These are phyloP conservation scores for Cylindrotheca closterium DNA, from an alignment of 108 stramenopile species.

Conservation along the genomic window DNA sequence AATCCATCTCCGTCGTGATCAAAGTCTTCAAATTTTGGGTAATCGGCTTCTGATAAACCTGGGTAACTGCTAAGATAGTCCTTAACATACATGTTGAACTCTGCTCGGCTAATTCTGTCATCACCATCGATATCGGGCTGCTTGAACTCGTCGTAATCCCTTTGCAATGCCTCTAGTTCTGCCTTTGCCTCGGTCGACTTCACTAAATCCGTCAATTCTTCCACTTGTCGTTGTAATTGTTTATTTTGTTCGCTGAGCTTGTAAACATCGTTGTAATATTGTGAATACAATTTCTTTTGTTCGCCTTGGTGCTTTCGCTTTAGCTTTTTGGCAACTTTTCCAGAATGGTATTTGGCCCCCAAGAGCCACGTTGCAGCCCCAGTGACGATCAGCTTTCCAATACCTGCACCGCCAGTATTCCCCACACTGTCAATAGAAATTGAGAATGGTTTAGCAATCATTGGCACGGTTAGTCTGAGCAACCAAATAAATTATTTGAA, in stretches of 20 bases:
- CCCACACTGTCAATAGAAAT: neutral
- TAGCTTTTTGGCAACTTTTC: constrained; percentile 62
- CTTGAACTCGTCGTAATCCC: constrained; percentile 98
- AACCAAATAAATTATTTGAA: neutral
- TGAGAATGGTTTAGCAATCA: neutral
- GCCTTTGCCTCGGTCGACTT: constrained; percentile 60
- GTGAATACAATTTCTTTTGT: constrained; percentile 85
- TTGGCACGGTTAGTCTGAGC: too few relatives aligned
- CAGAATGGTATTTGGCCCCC: constrained; percentile 73
- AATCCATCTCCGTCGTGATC: constrained; percentile 92
- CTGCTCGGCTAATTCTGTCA: constrained; percentile 87
- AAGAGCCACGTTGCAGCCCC: constrained; percentile 59
- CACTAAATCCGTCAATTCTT: constrained; percentile 60
- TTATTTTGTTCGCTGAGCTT: constrained; percentile 82
- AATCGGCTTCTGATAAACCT: constrained; percentile 86
- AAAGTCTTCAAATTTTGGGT: constrained; percentile 96
- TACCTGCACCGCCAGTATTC: constrained; percentile 37
- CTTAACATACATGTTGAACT: constrained; percentile 95
- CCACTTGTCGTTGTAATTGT: constrained; percentile 43
- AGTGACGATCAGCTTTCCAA: constrained; percentile 47
- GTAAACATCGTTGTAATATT: constrained; percentile 94
- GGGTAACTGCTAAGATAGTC: constrained; percentile 93
- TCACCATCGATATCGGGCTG: constrained; percentile 96
- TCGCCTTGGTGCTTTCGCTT: constrained; percentile 78
- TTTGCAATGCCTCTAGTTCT: constrained; percentile 82